Evolutionary conservation across 2,329 filamentous ascomycete species (phyloP).

Genomic region (Sporothrix mexicana): DNA sequence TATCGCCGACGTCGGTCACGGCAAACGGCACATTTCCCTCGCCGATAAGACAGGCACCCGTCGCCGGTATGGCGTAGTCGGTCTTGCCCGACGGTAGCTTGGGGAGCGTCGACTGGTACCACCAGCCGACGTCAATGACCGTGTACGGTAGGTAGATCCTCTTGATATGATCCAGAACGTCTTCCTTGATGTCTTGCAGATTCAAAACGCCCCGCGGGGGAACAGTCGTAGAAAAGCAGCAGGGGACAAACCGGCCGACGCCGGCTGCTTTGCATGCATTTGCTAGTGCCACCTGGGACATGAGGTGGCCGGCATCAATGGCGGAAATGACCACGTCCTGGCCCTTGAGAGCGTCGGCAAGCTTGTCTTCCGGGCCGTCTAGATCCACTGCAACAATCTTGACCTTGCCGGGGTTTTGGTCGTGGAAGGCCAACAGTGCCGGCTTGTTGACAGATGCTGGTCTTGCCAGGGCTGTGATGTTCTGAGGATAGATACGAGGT

Average conservation of each 20-base stretch:
- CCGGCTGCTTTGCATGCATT: neutral
- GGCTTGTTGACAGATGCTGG: neutral
- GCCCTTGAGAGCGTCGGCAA: neutral
- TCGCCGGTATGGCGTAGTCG: neutral
- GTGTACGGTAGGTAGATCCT: neutral
- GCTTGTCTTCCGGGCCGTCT: neutral
- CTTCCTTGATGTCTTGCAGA: neutral
- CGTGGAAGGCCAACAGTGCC: neutral
- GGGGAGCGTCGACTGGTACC: neutral
- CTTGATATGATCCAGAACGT: neutral
- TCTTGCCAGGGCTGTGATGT: neutral
- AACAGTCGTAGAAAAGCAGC: neutral
- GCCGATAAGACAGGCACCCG: neutral
- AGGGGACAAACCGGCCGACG: neutral
- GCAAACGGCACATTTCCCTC: neutral
- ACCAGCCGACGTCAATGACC: neutral
- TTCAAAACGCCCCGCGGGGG: neutral
- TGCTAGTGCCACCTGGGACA: neutral
- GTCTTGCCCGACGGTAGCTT: neutral
- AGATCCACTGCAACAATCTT: neutral
- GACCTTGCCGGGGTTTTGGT: neutral
- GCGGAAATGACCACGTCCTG: neutral
- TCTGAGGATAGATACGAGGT: neutral
- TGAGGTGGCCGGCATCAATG: neutral
- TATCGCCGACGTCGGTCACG: neutral